phyloP scores from a whole-genome alignment of 805 yeast genomes.

The Nematodospora valgi region DNA sequence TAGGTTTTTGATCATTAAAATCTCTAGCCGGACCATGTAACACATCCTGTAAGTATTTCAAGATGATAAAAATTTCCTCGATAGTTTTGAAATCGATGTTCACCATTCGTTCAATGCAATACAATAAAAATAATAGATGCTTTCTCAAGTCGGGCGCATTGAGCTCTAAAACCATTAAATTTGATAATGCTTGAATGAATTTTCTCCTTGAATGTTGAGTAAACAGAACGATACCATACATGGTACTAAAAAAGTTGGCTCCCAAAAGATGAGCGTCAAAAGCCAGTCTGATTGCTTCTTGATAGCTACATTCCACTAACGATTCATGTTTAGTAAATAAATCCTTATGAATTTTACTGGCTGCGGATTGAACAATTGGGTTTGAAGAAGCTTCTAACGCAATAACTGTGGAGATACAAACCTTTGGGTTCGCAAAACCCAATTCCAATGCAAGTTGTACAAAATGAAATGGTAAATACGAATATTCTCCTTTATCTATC shows the following conservation, averaged over 20 bases:
- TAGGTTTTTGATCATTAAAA: slow-evolving; percentile 3
- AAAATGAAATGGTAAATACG: slow-evolving; percentile 52
- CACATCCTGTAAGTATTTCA: slow-evolving; percentile 1
- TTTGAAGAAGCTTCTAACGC: slow-evolving; percentile 61
- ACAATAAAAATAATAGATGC: background rate
- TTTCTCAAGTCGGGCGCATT: background rate
- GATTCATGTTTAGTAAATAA: slow-evolving; percentile 68
- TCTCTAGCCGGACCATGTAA: slow-evolving; percentile 4
- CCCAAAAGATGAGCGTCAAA: slow-evolving; percentile 38
- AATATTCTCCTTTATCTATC: slow-evolving; percentile 40
- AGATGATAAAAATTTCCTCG: slow-evolving; percentile 7
- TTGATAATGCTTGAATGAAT: slow-evolving; percentile 27
- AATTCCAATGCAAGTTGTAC: slow-evolving; percentile 53
- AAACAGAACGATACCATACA: slow-evolving; percentile 30
- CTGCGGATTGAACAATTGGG: slow-evolving; percentile 41
- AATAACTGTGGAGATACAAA: slow-evolving; percentile 64
- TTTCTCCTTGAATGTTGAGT: slow-evolving; percentile 36
- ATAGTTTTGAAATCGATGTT: slow-evolving; percentile 4
- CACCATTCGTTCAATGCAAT: background rate
- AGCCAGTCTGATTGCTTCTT: slow-evolving; percentile 60
- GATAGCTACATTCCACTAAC: slow-evolving; percentile 61
- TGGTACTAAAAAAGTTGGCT: slow-evolving; percentile 22
- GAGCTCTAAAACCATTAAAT: background rate
- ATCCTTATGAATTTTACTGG: slow-evolving; percentile 50
- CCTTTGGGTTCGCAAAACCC: slow-evolving; percentile 75